Evolutionary conservation across 768 basidiomycete species (phyloP).

Genomic region (Lactarius pseudohatsudake): DNA sequence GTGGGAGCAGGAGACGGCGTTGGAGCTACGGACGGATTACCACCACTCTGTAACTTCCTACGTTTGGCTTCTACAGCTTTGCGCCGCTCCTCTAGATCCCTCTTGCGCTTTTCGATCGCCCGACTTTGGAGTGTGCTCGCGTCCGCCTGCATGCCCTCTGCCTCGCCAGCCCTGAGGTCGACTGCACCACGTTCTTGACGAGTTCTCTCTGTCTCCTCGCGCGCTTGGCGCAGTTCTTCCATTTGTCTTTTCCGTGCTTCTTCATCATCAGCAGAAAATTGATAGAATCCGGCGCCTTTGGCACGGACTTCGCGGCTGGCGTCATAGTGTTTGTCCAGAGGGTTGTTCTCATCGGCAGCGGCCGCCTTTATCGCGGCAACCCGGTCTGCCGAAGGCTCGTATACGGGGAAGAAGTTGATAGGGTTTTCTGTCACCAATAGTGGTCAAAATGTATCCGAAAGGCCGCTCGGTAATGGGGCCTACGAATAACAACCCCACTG

Average conservation of each 20-base stretch:
- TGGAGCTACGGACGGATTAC: slow-evolving; percentile 7
- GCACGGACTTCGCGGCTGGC: slow-evolving; percentile 78
- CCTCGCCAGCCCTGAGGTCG: slow-evolving; percentile 64
- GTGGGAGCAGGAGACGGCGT: slow-evolving; percentile 21
- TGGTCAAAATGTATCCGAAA: slow-evolving; percentile 4
- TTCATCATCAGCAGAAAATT: slow-evolving; percentile 87
- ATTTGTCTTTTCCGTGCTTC: slow-evolving; percentile 75
- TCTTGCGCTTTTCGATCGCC: slow-evolving; percentile 70
- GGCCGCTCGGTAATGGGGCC: not conserved
- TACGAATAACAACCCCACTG: slow-evolving; percentile 29
- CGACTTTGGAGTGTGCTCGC: slow-evolving; percentile 43
- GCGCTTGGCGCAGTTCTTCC: slow-evolving; percentile 69
- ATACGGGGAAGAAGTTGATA: slow-evolving; percentile 82
- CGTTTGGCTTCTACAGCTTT: slow-evolving; percentile 65
- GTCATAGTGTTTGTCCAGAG: slow-evolving; percentile 78
- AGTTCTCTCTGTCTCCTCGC: slow-evolving; percentile 69
- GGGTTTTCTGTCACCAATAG: slow-evolving; percentile 60
- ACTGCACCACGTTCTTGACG: slow-evolving; percentile 60
- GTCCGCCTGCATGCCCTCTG: slow-evolving; percentile 68
- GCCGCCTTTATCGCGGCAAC: slow-evolving; percentile 71
- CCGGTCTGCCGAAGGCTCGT: slow-evolving; percentile 79
- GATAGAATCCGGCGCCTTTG: slow-evolving; percentile 89
- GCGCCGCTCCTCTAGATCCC: slow-evolving; percentile 67
- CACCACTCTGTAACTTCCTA: slow-evolving; percentile 45
- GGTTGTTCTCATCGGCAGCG: slow-evolving; percentile 68